Evolutionary conservation across 148 eudicot genomes (phyloP), one percentile per base, ranked within the genome.

Genomic region (Nepenthes gracilis): DNA sequence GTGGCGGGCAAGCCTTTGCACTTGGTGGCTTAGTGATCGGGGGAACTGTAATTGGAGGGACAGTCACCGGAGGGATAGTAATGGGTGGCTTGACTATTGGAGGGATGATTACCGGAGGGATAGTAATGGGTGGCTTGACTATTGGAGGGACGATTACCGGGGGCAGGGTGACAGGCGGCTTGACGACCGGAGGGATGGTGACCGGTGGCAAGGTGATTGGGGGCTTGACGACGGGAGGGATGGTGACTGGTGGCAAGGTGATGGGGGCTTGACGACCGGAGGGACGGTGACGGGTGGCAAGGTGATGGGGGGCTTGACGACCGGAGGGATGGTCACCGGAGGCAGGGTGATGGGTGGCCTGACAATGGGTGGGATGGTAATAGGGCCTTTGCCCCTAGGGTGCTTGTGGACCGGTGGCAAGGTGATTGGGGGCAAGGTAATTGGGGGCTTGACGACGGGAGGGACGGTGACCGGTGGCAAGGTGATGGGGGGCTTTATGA

Each of bases 1-100:
- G 67, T 9, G 87, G 81, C 13, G 83, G 78, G 78, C 81, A 78
- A 0, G 85, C 62, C 63, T 74, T 67, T 37, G 64, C 78, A 34
- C 15, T 34, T 47, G 77, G 69, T 1, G 75, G 78, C 36, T 64
- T 55, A 0, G 66, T 64, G 13, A 55, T n/a, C 2, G 72, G 72
- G 35, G 64, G 11, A 1, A 35, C 14, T 5, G 33, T 51, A 2
- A 57, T 38, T 0, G 81, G 77, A 0, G 73, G 72, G 7, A 64
- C 23, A 13, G 50, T 55, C 12, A 67, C 69, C 0, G 82, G 75
- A 10, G 70, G 71, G 2, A 50, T 40, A 33, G 58, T 51, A 4
- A 67, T 5, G 5, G 67, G 67, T 12, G 43, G 49, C 34, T 40
- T 53, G 6, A 48, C 55, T 15, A 64, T 12, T 32, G 77, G 77